phyloP scores from a whole-genome alignment of 2,329 filamentous ascomycete genomes.

The Colletotrichum graminicola region DNA sequence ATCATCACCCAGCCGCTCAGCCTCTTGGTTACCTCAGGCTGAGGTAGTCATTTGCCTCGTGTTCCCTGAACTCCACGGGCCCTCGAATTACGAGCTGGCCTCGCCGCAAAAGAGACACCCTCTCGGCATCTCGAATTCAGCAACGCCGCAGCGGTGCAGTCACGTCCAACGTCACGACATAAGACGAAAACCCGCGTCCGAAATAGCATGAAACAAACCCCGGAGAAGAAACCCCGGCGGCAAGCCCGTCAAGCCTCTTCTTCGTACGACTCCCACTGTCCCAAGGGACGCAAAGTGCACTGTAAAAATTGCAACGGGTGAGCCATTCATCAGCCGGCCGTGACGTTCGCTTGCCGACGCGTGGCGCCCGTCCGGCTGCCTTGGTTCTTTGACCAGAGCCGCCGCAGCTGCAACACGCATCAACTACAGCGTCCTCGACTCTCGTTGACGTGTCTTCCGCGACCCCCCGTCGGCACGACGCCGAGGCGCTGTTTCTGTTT shows the following conservation, averaged over 20 bases:
- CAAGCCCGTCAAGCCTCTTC: constrained; percentile 15
- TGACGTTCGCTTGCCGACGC: constrained; percentile 28
- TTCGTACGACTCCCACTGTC: constrained; percentile 17
- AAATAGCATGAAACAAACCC: neutral
- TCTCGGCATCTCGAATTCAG: neutral
- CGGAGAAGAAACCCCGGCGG: constrained; percentile 1
- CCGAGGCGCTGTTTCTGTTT: constrained; percentile 29
- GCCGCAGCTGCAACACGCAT: constrained; percentile 20
- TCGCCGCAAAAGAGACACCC: neutral
- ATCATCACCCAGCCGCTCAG: constrained; percentile 27
- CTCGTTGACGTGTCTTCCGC: constrained; percentile 9
- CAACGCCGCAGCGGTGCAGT: constrained; percentile 22
- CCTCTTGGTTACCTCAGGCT: neutral
- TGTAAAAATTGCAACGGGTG: neutral
- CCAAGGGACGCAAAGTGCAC: neutral
- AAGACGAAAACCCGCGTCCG: too few species aligned
- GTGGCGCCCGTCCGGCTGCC: constrained; percentile 30
- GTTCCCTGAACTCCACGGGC: constrained; percentile 18
- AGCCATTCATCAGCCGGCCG: constrained; percentile 9
- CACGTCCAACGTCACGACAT: constrained; percentile 25
- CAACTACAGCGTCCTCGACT: constrained; percentile 7
- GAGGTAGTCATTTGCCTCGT: constrained; percentile 14
- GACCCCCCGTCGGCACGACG: constrained; percentile 28
- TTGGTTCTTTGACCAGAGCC: constrained; percentile 27
- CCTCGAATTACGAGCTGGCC: constrained; percentile 21